phyloP scores from a whole-genome alignment of 805 yeast species.

The Yarrowia keelungensis region DNA sequence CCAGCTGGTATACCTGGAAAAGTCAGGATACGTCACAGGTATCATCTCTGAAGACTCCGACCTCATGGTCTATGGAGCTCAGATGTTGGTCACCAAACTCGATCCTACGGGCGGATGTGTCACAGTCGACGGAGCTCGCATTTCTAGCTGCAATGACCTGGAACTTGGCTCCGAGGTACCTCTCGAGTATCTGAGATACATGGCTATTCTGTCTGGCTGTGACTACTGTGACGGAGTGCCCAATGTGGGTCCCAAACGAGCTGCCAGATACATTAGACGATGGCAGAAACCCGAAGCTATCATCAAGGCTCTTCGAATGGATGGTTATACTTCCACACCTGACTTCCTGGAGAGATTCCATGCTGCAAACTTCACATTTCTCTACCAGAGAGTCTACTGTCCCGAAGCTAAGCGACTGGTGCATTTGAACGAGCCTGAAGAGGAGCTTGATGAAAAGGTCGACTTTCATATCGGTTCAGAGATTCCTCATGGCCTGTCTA shows the following conservation, averaged over 20 bases:
- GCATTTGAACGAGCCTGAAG: constrained; percentile 64
- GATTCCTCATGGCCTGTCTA: not conserved
- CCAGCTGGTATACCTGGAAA: constrained; percentile 90
- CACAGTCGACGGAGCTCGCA: constrained; percentile 66
- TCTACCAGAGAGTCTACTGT: constrained; percentile 83
- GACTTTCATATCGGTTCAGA: constrained; percentile 53
- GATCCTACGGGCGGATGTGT: constrained; percentile 73
- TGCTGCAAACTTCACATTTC: constrained; percentile 79
- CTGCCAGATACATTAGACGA: constrained; percentile 64
- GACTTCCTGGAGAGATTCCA: constrained; percentile 65
- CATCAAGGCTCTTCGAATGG: constrained; percentile 58
- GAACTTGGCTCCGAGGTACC: constrained; percentile 58
- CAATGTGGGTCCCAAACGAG: constrained; percentile 80
- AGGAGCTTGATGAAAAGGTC: constrained; percentile 46
- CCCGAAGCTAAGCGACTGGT: constrained; percentile 60
- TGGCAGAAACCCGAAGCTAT: constrained; percentile 59
- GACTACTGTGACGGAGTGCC: constrained; percentile 91
- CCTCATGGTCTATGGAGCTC: constrained; percentile 85
- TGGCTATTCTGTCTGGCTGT: constrained; percentile 94
- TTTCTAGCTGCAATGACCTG: constrained; percentile 56
- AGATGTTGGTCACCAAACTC: constrained; percentile 76
- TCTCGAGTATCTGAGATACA: constrained; percentile 66
- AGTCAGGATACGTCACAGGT: constrained; percentile 75
- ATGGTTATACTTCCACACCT: constrained; percentile 67
- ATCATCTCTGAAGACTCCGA: constrained; percentile 95